phyloP scores from a whole-genome alignment of 2,329 filamentous ascomycete species.

The Epichloe amarillans region DNA sequence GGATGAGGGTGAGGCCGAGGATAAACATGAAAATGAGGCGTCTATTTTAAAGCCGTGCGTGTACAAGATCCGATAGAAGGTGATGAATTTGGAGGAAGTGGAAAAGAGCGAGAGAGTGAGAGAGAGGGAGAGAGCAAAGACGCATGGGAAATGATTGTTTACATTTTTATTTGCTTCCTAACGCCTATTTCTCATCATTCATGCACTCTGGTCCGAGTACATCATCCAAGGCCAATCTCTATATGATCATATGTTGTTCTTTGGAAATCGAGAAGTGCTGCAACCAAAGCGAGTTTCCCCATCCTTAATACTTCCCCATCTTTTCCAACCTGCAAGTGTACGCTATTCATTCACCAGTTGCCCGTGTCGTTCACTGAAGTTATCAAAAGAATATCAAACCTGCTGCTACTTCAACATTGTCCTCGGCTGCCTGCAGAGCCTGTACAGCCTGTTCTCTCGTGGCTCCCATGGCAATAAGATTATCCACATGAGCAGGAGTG shows the following conservation, averaged over 20 bases:
- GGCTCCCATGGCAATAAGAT: conserved; percentile 67
- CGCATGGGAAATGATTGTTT: background rate
- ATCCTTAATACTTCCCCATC: background rate
- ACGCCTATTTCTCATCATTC: background rate
- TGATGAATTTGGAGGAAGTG: background rate
- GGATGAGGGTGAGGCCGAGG: conserved; percentile 37
- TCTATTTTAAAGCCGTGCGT: conserved; percentile 80
- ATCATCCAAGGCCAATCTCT: background rate
- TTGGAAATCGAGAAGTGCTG: background rate
- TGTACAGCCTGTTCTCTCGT: conserved; percentile 62
- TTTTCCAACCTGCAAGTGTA: background rate
- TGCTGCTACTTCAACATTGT: conserved; percentile 58
- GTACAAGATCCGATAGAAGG: conserved; percentile 68
- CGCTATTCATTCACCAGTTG: background rate
- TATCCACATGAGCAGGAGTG: conserved; percentile 56
- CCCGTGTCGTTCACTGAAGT: background rate
- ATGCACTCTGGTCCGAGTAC: background rate
- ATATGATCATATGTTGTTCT: background rate
- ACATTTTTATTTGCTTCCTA: background rate
- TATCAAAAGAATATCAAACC: conserved; percentile 9
- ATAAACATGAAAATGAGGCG: conserved; percentile 50
- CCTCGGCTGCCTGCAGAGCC: conserved; percentile 68
- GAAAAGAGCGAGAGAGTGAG: background rate
- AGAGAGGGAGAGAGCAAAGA: background rate
- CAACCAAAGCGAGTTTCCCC: background rate